Base-by-base conservation (phyloP, 208 protist genomes). In the Zelonia costaricensis region DNA sequence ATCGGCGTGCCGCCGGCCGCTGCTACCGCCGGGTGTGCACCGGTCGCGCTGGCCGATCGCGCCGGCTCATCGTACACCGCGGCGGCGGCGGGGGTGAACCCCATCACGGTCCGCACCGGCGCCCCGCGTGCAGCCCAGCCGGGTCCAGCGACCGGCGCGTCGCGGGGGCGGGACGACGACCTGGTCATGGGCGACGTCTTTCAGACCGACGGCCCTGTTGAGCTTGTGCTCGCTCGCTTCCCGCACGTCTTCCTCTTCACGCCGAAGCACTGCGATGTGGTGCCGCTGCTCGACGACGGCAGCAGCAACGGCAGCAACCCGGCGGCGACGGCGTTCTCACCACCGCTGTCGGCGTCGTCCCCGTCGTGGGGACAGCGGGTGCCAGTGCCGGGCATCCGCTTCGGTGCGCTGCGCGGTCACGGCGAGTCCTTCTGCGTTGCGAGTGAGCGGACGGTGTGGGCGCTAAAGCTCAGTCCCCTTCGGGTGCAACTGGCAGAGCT, bases 221-320 rank as follows among this genome's bases (percentile, higher is more conserved):
- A 72, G 43, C 43, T 69, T 1, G 66, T 84, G 36, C 61, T 84
- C 35, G 55, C 76, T 7, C 82, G 80, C 23, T 76, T 88, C 38
- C 83, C 83, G 8, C 84, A 84, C 65, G 64, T 93, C 16, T 83
- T 93, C 54, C 75, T 74, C 40, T 93, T 93, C 66, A 82, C 80
- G 9, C 57, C 71, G 30, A 20, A 69, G 18, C 70, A 88, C 62
- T 93, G 86, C 58, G 81, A 90, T 64, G 83, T 90, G 16, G 72
- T 78, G 33, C 84, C 75, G 8, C 46, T 84, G 13, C 74, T 83
- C 55, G 75, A 86, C 22, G 71, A 81, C 53, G 69, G 68, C 52
- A 4, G 40, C 44, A 47, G 58, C 48, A 35, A 4, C 9, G 30
- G 39, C 13, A 23, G 47, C 20, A 33, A 23, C 12, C 16, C 39